Evolutionary conservation across 495 filamentous ascomycete genomes (phyloP).

Genomic region (Neurospora discreta): DNA sequence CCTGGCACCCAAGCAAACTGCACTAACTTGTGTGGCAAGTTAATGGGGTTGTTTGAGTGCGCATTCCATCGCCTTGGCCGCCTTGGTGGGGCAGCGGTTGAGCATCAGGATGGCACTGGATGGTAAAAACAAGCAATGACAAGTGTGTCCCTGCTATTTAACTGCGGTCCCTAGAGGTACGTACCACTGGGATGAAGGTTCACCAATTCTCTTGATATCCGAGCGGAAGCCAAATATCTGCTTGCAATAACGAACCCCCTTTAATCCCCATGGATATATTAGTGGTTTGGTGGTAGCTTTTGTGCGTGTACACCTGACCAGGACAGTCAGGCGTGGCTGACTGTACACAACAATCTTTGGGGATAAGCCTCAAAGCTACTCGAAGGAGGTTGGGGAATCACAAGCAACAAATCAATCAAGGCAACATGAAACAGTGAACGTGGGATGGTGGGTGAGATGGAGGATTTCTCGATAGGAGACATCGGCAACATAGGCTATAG

Average conservation of each 20-base stretch:
- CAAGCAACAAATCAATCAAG: background rate
- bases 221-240: no score
- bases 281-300: no score
- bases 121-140: background rate
- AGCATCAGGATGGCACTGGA: background rate
- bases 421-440: background rate
- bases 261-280: no score
- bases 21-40: background rate
- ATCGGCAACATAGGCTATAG: background rate
- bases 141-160: background rate
- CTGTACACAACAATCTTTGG: background rate
- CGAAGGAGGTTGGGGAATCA: background rate
- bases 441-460: background rate
- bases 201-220: background rate
- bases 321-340: background rate
- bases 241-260: background rate
- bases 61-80: background rate
- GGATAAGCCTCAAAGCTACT: background rate
- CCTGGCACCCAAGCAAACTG: no score
- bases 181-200: background rate
- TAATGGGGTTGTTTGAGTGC: background rate
- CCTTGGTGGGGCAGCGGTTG: background rate
- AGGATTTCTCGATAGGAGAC: background rate
- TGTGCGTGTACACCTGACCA: background rate
- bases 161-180: background rate